Conservation (phyloP, 495 filamentous ascomycete genomes). For the Platismatia glauca region DNA sequence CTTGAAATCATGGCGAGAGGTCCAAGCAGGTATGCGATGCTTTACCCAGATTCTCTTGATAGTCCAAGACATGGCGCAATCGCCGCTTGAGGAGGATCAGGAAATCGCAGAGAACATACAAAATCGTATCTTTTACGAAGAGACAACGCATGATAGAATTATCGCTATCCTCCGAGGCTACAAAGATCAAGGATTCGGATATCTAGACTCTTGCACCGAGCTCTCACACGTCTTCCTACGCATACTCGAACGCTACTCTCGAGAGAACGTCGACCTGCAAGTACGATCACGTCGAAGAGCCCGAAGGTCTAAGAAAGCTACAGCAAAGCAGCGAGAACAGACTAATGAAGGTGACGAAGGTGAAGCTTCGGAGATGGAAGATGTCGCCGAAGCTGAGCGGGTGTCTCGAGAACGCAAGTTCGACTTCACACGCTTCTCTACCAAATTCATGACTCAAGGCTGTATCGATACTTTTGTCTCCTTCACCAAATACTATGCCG, state of each 20-base stretch:
- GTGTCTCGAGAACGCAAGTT: constrained; percentile 79
- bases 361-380: constrained; percentile 65
- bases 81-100: constrained; percentile 80
- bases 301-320: constrained; percentile 57
- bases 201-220: constrained; percentile 86
- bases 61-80: constrained; percentile 86
- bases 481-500: constrained; percentile 71
- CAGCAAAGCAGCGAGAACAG: constrained; percentile 29
- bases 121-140: constrained; percentile 95
- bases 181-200: constrained; percentile 89
- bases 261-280: constrained; percentile 88
- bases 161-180: constrained; percentile 69
- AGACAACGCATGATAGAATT: constrained; percentile 81
- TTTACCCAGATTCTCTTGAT: constrained; percentile 74
- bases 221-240: constrained; percentile 84
- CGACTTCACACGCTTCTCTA: constrained; percentile 76
- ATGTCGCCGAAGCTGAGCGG: constrained; percentile 56
- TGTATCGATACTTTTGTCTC: constrained; percentile 83
- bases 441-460: constrained; percentile 71
- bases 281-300: constrained; percentile 68
- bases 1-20: constrained; percentile 74
- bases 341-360: constrained; percentile 35
- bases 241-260: constrained; percentile 87
- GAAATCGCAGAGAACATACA: constrained; percentile 98
- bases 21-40: constrained; percentile 83